Conservation (phyloP, 2,329 filamentous ascomycete species). For the Basipetospora chlamydospora region DNA sequence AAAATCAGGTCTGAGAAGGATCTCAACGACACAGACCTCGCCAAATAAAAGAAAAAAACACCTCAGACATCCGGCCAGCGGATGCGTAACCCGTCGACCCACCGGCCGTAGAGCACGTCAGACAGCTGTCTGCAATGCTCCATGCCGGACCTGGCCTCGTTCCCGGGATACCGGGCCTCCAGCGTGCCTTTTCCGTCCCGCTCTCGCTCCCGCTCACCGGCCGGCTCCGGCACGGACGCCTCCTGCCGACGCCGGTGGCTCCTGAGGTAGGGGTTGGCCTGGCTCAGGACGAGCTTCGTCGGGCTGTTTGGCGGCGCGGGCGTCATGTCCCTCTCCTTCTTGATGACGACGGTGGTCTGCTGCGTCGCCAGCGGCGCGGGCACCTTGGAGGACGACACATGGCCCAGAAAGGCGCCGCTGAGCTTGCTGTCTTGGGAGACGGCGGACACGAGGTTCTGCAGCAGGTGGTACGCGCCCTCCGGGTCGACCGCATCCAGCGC, state of each 20-base stretch:
- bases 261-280: slow-evolving; percentile 74
- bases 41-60: too few species aligned
- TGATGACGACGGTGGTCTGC: slow-evolving; percentile 43
- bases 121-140: slow-evolving; percentile 83
- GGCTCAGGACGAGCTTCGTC: slow-evolving; percentile 58
- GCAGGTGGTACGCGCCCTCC: slow-evolving; percentile 74
- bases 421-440: slow-evolving; percentile 58
- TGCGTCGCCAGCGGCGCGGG: slow-evolving; percentile 23
- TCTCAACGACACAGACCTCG: too few species aligned
- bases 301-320: slow-evolving; percentile 20
- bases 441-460: slow-evolving; percentile 63
- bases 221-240: slow-evolving; percentile 21
- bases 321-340: slow-evolving; percentile 19
- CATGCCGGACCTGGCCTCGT: slow-evolving; percentile 54
- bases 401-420: slow-evolving; percentile 27
- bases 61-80: slow-evolving; percentile 44
- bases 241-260: slow-evolving; percentile 56
- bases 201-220: too few species aligned
- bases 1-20: too few species aligned
- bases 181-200: slow-evolving; percentile 32
- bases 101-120: slow-evolving; percentile 80
- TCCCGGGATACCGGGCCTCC: slow-evolving; percentile 39
- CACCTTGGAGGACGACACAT: background rate
- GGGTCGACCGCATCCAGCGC: slow-evolving; percentile 76
- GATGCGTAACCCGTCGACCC: slow-evolving; percentile 68